Evolutionary conservation across 306 rosid species (phyloP).

Genomic region (Vicia sativa): DNA sequence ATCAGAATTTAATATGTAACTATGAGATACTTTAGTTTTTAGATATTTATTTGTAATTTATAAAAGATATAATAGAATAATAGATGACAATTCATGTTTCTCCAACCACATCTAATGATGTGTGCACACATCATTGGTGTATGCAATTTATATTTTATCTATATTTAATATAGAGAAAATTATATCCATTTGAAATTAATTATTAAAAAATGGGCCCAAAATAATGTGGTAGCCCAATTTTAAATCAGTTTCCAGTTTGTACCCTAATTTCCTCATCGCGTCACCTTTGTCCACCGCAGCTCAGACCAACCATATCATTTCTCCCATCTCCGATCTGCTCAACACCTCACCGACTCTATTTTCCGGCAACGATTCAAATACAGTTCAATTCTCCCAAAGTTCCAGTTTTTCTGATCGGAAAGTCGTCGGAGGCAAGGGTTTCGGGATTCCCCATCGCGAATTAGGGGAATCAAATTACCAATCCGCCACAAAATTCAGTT

Average conservation of each 20-base stretch:
- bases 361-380: not conserved
- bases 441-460: not conserved
- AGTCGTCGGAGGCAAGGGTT: not conserved
- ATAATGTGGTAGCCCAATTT: not conserved
- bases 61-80: too few relatives aligned
- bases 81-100: not conserved
- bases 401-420: not conserved
- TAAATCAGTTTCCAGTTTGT: not conserved
- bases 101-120: not conserved
- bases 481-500: not conserved
- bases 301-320: not conserved
- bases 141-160: not conserved
- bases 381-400: not conserved
- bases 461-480: not conserved
- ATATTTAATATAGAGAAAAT: not conserved
- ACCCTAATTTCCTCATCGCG: not conserved
- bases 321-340: slow-evolving; percentile 9
- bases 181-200: not conserved
- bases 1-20: too few relatives aligned
- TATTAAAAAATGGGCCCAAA: not conserved
- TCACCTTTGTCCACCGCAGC: not conserved
- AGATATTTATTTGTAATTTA: too few relatives aligned
- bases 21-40: too few relatives aligned
- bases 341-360: not conserved
- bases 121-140: not conserved